phyloP scores from a whole-genome alignment of 2,329 filamentous ascomycete genomes.

The Ophiostoma sp. region DNA sequence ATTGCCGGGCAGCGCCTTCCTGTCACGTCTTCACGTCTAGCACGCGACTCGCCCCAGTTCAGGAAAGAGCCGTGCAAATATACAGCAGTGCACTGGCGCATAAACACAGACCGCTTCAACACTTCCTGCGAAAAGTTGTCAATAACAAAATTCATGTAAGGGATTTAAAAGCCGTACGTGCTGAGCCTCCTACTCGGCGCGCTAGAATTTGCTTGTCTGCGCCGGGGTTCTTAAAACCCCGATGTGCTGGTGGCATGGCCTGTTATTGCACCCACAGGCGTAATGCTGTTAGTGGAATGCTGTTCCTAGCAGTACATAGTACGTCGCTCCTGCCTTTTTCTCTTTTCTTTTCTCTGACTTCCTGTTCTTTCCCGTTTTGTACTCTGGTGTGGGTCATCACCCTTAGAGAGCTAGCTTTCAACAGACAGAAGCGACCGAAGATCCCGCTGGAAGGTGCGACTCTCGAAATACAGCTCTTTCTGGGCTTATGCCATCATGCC shows the following conservation, averaged over 20 bases:
- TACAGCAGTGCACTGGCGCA: background rate
- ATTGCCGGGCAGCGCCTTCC: background rate
- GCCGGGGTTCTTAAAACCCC: conserved; percentile 2
- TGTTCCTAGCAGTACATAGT: background rate
- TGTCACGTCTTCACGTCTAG: conserved; percentile 2
- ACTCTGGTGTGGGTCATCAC: background rate
- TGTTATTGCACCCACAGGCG: background rate
- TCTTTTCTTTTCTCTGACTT: background rate
- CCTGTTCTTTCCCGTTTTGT: background rate
- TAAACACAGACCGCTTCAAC: background rate
- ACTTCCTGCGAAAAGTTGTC: background rate
- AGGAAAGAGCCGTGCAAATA: background rate
- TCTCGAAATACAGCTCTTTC: background rate
- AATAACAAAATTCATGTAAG: no score
- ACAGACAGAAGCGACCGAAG: conserved; percentile 5
- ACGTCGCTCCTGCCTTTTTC: background rate
- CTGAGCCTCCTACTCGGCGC: background rate
- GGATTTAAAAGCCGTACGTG: no score
- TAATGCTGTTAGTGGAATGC: background rate
- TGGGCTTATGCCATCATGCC: background rate
- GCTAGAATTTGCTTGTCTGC: background rate
- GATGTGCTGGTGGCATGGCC: background rate
- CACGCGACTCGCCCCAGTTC: background rate
- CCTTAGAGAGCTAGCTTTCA: background rate
- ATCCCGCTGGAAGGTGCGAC: conserved; percentile 2